phyloP scores from a whole-genome alignment of 1,284 basidiomycete genomes.

The Puccinia polysora region DNA sequence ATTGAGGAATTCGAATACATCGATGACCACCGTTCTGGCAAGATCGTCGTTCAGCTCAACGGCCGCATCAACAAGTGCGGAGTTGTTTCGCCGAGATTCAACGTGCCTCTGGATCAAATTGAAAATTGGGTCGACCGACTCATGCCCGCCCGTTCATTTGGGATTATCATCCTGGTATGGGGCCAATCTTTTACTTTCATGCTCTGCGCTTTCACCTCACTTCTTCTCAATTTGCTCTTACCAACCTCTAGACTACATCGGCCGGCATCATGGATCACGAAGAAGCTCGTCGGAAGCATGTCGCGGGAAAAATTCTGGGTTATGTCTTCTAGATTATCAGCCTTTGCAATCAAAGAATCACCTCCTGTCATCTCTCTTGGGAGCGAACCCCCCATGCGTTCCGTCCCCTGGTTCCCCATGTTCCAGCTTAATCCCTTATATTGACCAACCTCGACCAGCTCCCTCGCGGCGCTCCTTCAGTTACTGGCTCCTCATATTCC shows the following conservation, averaged over 20 bases:
- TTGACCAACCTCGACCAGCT: too few species aligned
- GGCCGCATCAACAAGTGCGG: slow-evolving; percentile 95
- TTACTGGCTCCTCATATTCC: too few species aligned
- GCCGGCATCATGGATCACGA: slow-evolving; percentile 99
- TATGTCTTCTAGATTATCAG: slow-evolving; percentile 47
- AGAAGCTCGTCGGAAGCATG: slow-evolving; percentile 97
- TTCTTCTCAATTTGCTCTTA: not conserved
- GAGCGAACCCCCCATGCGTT: too few species aligned
- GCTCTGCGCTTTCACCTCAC: slow-evolving; percentile 49
- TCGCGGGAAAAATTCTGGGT: slow-evolving; percentile 70
- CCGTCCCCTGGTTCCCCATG: too few species aligned
- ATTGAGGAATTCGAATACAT: slow-evolving; percentile 99
- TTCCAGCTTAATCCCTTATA: too few species aligned
- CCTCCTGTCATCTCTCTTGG: too few species aligned
- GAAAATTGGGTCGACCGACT: slow-evolving; percentile 66
- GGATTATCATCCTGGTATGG: slow-evolving; percentile 57
- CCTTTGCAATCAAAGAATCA: too few species aligned
- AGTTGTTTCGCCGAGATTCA: slow-evolving; percentile 97
- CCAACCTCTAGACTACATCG: slow-evolving; percentile 71
- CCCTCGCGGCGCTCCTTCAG: too few species aligned
- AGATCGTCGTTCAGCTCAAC: slow-evolving; percentile 97
- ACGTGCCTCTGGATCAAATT: slow-evolving; percentile 87
- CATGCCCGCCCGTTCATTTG: slow-evolving; percentile 49
- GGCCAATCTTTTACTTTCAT: slow-evolving; percentile 74
- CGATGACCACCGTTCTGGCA: slow-evolving; percentile 97